Base-by-base conservation (phyloP, 2,329 filamentous ascomycete species). In the Clonostachys byssicola region DNA sequence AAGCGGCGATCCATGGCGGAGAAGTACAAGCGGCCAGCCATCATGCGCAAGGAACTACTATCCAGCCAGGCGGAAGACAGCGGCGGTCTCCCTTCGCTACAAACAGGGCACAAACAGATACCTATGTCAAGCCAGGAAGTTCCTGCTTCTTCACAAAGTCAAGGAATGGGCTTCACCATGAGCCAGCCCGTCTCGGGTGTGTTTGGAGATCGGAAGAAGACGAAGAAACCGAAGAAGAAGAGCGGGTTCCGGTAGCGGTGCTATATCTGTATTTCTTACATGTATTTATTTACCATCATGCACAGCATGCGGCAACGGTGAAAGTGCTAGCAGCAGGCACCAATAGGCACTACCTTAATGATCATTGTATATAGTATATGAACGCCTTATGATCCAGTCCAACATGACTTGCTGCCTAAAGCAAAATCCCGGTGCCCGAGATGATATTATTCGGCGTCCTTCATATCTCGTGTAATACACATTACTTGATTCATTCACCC, bases 141-240 rank as follows among this genome's bases (percentile, higher is more conserved):
- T 8, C 60, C 60, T 2, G 56, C 51, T 44, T 70, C 65, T 20
- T 65, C 63, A 20, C 69, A 70, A 55, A 61, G 56, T 35, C 58
- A 63, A 38, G 57, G 52, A 2, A 46, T 57, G 12, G 55, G 57
- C 4, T 51, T 65, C 45, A 61, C 64, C n/a, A 74, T 73, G 65
- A 75, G 73, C 45, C 73, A 76, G 54, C 67, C 71, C 10, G 56
- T 71, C 13, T 49, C 64, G n/a, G 75, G 75, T 3, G 52, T 60
- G 5, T 75, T 75, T 66, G 75, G 74, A 23, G 67, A 66, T 52
- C 62, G 73, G 44, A 66, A 63, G 49, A 64, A 60, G 51, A 65
- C 60, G 46, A 75, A 73, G 56, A 49, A 52, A 14, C 73, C 71
- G 59, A 68, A 64, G 56, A 68, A 63, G 56, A 65, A 72, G 56